Percentiles rank a stretch among this genome's conserved stretches.
phyloP scores from a whole-genome alignment of 139 green algal genomes.

The Micromonas commoda region DNA sequence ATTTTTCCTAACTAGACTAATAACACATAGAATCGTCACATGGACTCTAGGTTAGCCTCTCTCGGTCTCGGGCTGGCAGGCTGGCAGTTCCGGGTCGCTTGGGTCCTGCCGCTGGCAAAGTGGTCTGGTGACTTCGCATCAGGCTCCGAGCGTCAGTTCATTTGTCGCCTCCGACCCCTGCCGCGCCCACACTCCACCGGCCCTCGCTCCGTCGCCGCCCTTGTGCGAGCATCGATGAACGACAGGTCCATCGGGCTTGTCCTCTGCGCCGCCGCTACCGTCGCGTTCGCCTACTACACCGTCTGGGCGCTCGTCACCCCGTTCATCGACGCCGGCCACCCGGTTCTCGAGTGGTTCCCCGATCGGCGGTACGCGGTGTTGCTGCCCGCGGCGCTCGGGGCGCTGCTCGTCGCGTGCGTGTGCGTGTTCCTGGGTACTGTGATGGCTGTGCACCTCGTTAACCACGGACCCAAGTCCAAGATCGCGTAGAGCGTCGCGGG shows the following conservation, averaged over 20 bases:
- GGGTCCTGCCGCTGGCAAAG: too few relatives aligned
- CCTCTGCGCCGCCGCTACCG: neutral
- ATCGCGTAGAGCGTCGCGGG: too few relatives aligned
- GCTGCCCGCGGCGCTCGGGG: neutral
- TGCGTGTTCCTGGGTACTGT: neutral
- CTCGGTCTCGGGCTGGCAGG: too few relatives aligned
- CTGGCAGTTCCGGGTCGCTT: too few relatives aligned
- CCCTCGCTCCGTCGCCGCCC: neutral
- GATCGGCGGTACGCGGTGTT: slow-evolving; percentile 29
- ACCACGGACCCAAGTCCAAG: too few relatives aligned
- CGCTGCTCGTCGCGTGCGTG: neutral
- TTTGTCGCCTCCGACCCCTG: too few relatives aligned
- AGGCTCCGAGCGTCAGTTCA: too few relatives aligned
- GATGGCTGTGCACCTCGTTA: neutral
- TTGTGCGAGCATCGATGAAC: neutral
- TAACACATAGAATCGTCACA: too few relatives aligned
- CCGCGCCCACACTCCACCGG: too few relatives aligned
- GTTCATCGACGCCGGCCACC: slow-evolving; percentile 52
- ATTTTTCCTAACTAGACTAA: too few relatives aligned
- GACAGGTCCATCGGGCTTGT: neutral
- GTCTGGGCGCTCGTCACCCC: slow-evolving; percentile 52
- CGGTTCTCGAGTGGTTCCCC: slow-evolving; percentile 33
- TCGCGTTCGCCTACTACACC: slow-evolving; percentile 42
- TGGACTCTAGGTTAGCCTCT: too few relatives aligned
- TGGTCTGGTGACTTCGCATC: too few relatives aligned